phyloP scores from a whole-genome alignment of 148 eudicot genomes.

The Camellia granthamiana region DNA sequence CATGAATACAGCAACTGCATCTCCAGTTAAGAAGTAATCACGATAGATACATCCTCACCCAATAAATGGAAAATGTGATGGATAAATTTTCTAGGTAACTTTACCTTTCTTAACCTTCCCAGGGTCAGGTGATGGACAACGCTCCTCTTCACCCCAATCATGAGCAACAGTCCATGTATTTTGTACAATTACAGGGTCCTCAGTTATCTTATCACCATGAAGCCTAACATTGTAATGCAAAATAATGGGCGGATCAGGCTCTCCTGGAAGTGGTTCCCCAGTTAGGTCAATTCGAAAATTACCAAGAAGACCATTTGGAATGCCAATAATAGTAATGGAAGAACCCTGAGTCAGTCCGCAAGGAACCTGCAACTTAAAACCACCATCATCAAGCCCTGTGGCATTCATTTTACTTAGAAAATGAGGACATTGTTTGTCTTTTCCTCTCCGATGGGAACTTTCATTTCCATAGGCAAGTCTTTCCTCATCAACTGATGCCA shows the following conservation, averaged over 20 bases:
- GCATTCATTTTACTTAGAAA: conserved; percentile 80
- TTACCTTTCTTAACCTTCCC: conserved; percentile 76
- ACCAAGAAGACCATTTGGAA: conserved; percentile 87
- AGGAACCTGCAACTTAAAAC: conserved; percentile 68
- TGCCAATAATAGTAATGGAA: conserved; percentile 83
- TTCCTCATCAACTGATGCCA: conserved; percentile 75
- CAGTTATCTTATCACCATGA: conserved; percentile 89
- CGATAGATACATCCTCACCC: background rate
- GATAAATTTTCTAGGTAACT: background rate
- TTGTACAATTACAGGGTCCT: conserved; percentile 93
- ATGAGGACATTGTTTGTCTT: conserved; percentile 95
- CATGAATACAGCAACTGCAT: conserved; percentile 15
- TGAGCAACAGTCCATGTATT: conserved; percentile 93
- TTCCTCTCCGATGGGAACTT: conserved; percentile 45
- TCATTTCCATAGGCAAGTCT: conserved; percentile 49
- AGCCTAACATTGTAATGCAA: conserved; percentile 94
- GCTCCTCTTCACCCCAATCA: conserved; percentile 98
- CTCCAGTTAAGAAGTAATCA: background rate
- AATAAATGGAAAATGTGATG: conserved; percentile 4
- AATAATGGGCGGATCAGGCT: conserved; percentile 89
- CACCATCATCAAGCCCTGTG: conserved; percentile 50
- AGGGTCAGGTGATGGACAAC: conserved; percentile 71
- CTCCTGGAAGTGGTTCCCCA: conserved; percentile 92
- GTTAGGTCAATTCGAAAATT: conserved; percentile 77
- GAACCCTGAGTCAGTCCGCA: conserved; percentile 98